A percentile compares a stretch with the other conserved stretches of the same genome.
Conservation (phyloP, 1,139 yeast genomes). For the Blastobotrys petasosporus region DNA sequence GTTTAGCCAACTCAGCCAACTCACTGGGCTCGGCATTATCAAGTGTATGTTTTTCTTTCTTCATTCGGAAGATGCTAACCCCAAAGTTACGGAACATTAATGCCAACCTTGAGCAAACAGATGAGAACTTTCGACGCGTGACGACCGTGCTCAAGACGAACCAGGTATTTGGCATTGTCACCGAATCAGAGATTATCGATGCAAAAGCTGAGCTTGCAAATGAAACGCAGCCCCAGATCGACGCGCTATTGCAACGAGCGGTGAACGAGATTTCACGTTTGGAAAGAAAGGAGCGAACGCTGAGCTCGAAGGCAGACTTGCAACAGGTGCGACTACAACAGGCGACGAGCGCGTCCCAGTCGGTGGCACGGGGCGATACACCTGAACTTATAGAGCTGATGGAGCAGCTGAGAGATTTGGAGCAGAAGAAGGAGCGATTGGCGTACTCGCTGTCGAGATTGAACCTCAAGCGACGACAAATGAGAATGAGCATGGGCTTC, state of each 20-base stretch:
- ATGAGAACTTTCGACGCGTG: slow-evolving; percentile 25
- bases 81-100: slow-evolving; percentile 18
- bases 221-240: slow-evolving; percentile 29
- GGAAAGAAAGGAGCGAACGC: slow-evolving; percentile 23
- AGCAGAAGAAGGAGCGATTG: slow-evolving; percentile 35
- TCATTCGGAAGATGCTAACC: no score
- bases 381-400: slow-evolving; percentile 29
- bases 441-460: slow-evolving; percentile 32
- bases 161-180: slow-evolving; percentile 30
- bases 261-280: slow-evolving; percentile 26
- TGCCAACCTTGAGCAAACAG: slow-evolving; percentile 17
- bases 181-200: slow-evolving; percentile 25
- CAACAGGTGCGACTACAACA: slow-evolving; percentile 26
- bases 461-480: slow-evolving; percentile 29
- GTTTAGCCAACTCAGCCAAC: neutral
- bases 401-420: slow-evolving; percentile 34
- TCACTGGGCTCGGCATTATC: slow-evolving; percentile 2
- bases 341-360: slow-evolving; percentile 18
- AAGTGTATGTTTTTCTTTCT: neutral
- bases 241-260: slow-evolving; percentile 20
- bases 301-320: slow-evolving; percentile 25
- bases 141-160: slow-evolving; percentile 22
- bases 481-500: slow-evolving; percentile 21
- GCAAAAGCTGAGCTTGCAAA: slow-evolving; percentile 25
- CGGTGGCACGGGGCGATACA: slow-evolving; percentile 15